Evolutionary conservation across 1,139 yeast genomes (phyloP).

Genomic region (Insectozyma bohioensis): DNA sequence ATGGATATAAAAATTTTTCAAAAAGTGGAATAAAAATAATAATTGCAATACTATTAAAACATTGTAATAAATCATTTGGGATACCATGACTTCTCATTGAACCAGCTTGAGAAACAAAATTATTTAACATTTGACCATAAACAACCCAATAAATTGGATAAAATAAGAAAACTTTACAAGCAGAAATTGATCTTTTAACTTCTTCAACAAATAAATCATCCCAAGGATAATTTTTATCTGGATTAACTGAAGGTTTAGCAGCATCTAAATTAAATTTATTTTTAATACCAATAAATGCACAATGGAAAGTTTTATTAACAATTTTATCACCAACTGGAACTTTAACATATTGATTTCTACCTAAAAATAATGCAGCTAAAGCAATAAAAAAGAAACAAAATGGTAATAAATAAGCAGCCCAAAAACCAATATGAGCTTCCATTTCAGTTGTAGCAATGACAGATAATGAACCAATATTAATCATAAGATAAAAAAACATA

Average conservation of each 20-base stretch:
- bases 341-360: conserved; percentile 57
- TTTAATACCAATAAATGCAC: conserved; percentile 44
- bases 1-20: conserved; percentile 55
- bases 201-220: conserved; percentile 62
- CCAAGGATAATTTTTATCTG: conserved; percentile 52
- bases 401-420: conserved; percentile 55
- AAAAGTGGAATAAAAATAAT: conserved; percentile 62
- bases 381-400: conserved; percentile 68
- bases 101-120: conserved; percentile 66
- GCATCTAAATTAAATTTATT: conserved; percentile 52
- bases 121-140: conserved; percentile 66
- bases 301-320: conserved; percentile 54
- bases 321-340: conserved; percentile 66
- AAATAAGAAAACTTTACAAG: conserved; percentile 63
- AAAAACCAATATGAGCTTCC: conserved; percentile 38
- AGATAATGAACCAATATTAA: conserved; percentile 41
- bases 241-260: conserved; percentile 53
- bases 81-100: conserved; percentile 62
- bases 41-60: conserved; percentile 60
- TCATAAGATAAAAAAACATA: conserved; percentile 44
- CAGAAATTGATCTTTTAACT: conserved; percentile 54
- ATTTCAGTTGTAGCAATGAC: conserved; percentile 44
- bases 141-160: conserved; percentile 69
- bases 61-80: conserved; percentile 68
- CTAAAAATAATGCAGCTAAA: conserved; percentile 52